Base-by-base conservation (phyloP, 495 filamentous ascomycete species). In the Choiromyces venosus region DNA sequence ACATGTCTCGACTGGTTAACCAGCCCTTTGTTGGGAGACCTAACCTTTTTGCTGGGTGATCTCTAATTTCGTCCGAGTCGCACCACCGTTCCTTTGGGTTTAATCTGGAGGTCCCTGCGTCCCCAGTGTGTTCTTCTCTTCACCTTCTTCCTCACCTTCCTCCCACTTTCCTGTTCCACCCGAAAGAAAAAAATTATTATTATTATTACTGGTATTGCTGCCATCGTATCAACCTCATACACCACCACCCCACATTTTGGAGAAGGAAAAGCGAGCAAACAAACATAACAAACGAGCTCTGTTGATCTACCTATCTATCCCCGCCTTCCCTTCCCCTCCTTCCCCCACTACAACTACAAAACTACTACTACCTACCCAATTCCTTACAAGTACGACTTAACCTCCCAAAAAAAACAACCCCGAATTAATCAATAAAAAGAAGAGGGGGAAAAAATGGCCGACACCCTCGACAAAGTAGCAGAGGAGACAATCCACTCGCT, bases 401-500 rank as follows among this genome's bases (percentile, higher is more conserved):
- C 40, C 67, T 38, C 65, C 56, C 61, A 10, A 52, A 19, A n/a
- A 73, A 36, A 36, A 1, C 66, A n/a, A 37, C 39, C 35, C 14
- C 65, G 33, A 39, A 37, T 44, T 8, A 25, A 42, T 35, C 37
- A 37, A 38, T 16, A 18, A 29, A 33, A 33, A 25, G 25, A 25
- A 29, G 4, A 25, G 16, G 52, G 8, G 3, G 25, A 18, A 61
- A 40, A 39, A 56, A 77, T 77, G 75, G 74, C 69, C 70, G 69
- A 38, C 42, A 46, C 74, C 19, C 56, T 74, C 29, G 75, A 77
- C 35, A 70, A 42, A 18, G 68, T 76, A 40, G 68, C 78, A 44
- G 72, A 68, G 71, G 73, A 72, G 46, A 79, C 77, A 4, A 70
- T 79, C 25, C 76, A 64, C 35, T 70, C 78, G 25, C 78, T 80